Percentiles rank a stretch among this genome's conserved stretches.
Conservation (phyloP, 192 early-diverging fungal genomes). For the Backusella sp. region DNA sequence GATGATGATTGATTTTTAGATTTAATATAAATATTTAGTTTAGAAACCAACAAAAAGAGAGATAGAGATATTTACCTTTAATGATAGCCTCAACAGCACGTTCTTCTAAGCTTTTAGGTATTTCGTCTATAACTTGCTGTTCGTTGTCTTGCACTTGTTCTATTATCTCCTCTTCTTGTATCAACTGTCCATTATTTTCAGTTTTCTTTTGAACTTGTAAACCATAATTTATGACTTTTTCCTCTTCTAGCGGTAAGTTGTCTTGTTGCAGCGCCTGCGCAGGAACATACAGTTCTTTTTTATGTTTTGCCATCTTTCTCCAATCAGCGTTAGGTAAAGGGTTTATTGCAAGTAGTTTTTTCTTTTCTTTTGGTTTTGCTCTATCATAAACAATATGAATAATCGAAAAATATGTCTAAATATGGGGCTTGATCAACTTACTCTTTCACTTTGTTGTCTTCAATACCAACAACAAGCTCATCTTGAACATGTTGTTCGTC, state of each 20-base stretch:
- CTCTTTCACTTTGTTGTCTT: slow-evolving; percentile 47
- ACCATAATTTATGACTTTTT: slow-evolving; percentile 19
- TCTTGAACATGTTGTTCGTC: slow-evolving; percentile 33
- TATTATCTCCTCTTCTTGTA: background rate
- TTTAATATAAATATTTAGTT: background rate
- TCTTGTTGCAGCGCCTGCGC: slow-evolving; percentile 21
- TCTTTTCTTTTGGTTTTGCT: slow-evolving; percentile 31
- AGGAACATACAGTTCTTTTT: slow-evolving; percentile 36
- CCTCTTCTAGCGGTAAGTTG: slow-evolving; percentile 18
- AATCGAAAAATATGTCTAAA: no score
- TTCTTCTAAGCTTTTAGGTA: slow-evolving; percentile 38
- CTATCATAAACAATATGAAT: slow-evolving; percentile 18
- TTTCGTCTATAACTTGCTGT: background rate
- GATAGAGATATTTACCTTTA: slow-evolving; percentile 31
- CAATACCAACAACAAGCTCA: slow-evolving; percentile 45
- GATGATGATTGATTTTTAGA: background rate
- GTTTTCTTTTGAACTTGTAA: slow-evolving; percentile 33
- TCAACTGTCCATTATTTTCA: background rate
- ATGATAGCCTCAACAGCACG: slow-evolving; percentile 44
- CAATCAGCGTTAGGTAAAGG: slow-evolving; percentile 44
- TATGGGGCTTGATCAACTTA: background rate
- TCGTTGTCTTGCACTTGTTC: background rate
- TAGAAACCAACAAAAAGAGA: no score
- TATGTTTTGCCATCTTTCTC: slow-evolving; percentile 35
- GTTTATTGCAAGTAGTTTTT: slow-evolving; percentile 41